phyloP scores from a whole-genome alignment of 768 basidiomycete genomes.

The Kondoa malvinella region DNA sequence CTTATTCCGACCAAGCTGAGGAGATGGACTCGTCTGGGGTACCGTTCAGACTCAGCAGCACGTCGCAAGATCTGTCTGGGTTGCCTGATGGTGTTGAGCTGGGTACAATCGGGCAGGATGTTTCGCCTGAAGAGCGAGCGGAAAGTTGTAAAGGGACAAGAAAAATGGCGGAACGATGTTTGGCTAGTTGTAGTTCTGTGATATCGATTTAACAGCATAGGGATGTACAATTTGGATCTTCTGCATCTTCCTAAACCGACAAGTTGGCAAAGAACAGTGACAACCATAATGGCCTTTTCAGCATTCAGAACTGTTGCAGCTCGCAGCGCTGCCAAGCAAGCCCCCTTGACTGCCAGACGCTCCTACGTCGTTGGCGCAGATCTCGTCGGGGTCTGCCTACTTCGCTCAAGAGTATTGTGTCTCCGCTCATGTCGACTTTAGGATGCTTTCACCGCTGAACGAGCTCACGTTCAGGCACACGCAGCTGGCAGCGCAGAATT shows the following conservation, averaged over 20 bases:
- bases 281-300: not conserved
- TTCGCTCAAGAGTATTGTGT: no score
- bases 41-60: not conserved
- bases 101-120: not conserved
- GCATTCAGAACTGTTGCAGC: not conserved
- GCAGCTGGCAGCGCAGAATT: conserved; percentile 16
- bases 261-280: not conserved
- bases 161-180: not conserved
- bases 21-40: not conserved
- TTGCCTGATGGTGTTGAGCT: not conserved
- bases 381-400: not conserved
- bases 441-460: not conserved
- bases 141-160: not conserved
- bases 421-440: no score
- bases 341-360: not conserved
- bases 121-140: not conserved
- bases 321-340: not conserved
- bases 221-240: not conserved
- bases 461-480: conserved; percentile 14
- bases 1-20: not conserved
- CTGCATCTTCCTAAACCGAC: not conserved
- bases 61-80: not conserved
- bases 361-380: not conserved
- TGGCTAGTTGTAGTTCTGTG: not conserved
- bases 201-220: not conserved